Conservation (phyloP, 495 filamentous ascomycete genomes). For the Choiromyces venosus region DNA sequence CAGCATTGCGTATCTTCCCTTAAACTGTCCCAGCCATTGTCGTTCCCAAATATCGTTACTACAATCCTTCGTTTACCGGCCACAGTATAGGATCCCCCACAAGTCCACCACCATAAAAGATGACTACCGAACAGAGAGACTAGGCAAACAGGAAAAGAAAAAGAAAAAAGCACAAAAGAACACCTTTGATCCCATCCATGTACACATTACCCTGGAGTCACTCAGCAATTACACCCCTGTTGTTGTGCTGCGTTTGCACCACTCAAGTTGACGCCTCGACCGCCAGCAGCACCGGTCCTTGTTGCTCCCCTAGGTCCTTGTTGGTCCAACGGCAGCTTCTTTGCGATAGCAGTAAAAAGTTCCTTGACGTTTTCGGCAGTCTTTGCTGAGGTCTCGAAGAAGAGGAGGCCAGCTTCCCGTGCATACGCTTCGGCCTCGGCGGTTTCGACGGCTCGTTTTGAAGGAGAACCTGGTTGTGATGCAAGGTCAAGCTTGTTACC, state of each 20-base stretch:
- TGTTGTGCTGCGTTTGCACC: slow-evolving; percentile 34
- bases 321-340: slow-evolving; percentile 93
- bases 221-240: slow-evolving; percentile 42
- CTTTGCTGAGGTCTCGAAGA: slow-evolving; percentile 97
- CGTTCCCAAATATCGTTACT: slow-evolving; percentile 25
- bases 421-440: slow-evolving; percentile 93
- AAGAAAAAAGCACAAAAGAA: slow-evolving; percentile 38
- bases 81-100: slow-evolving; percentile 29
- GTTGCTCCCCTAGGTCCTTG: slow-evolving; percentile 77
- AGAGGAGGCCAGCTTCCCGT: slow-evolving; percentile 82
- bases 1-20: not conserved
- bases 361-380: slow-evolving; percentile 92
- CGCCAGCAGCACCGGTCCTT: slow-evolving; percentile 52
- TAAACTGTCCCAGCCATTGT: slow-evolving; percentile 14
- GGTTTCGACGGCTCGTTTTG: slow-evolving; percentile 78
- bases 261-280: slow-evolving; percentile 40
- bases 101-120: slow-evolving; percentile 23
- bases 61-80: slow-evolving; percentile 23
- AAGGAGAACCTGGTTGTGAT: slow-evolving; percentile 60
- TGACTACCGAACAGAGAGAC: slow-evolving; percentile 30
- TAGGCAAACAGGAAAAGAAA: slow-evolving; percentile 32
- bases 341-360: slow-evolving; percentile 95
- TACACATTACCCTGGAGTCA: slow-evolving; percentile 23
- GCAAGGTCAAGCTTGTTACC: slow-evolving; percentile 97
- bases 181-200: slow-evolving; percentile 39